Evolutionary conservation across 1,284 basidiomycete genomes (phyloP), one percentile per base, ranked within the genome.

Genomic region (Vanrija pseudolonga): DNA sequence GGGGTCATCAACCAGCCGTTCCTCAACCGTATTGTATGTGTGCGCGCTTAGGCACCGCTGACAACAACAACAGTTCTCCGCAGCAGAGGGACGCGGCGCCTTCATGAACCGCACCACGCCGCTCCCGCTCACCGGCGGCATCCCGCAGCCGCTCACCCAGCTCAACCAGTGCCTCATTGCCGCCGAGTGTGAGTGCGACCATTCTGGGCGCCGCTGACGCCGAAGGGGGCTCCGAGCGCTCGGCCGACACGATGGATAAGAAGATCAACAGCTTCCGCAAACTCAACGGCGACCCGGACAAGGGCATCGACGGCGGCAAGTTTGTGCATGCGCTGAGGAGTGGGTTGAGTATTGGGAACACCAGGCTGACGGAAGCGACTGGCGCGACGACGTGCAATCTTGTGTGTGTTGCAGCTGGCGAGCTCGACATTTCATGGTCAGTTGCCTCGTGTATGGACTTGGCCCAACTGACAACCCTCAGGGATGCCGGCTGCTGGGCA

Each of bases 1-100:
- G 94, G 91, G 1, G 89, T 94, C 45, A 86, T 93, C 61, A 90
- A 84, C 77, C 91, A 92, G 67, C 93, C 93, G 0, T 93, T 94
- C 80, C 80, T 93, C 53, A 83, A 90, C 64, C 84, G 89, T 53
- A 80, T 91, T 50, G 86, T 87, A 58, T 23, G 14, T 19, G 7
- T 43, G 17, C 14, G 17, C 17, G 2, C 11, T 5, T 12, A n/a
- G 37, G 24, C 24, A 8, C 5, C 24, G 26, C 49, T 62, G 23
- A 57, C 45, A 26, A 3, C 64, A 90, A 57, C 45, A 26, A 3
- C 64, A 90, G 82, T 95, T 91, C 76, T 87, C 85, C 17, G 94
- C 84, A 1, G 77, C 86, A 38, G 81, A 83, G 65, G 89, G 87
- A 6, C 84, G 87, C 55, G 93, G 94, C 19, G 85, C 93, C 8